Base-by-base conservation (phyloP, 2,329 filamentous ascomycete genomes). In the Lachnellula occidentalis region DNA sequence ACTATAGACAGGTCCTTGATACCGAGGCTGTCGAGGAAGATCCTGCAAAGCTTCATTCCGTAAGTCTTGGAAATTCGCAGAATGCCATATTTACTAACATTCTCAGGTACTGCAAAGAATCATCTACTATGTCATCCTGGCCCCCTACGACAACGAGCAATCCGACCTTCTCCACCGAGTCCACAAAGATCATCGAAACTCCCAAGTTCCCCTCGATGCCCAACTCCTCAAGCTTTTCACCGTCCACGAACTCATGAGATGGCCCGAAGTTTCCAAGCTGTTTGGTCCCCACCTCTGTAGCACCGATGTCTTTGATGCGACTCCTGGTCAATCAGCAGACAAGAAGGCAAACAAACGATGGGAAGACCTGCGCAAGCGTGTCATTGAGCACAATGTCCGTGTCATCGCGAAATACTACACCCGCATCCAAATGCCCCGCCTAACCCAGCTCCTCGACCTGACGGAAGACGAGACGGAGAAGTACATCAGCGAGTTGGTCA, bases 321-420 rank as follows among this genome's bases (percentile, higher is more conserved):
- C 79, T 48, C 71, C 80, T 61, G 77, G 81, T 60, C 77, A 85
- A 62, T 85, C 86, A 5, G 76, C 78, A 34, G 91, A 96, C 64
- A 80, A 86, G 57, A 92, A 96, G 73, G 87, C 91, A 27, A 77
- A 88, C 72, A 83, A 87, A 72, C 83, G 94, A 70, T 99, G 92
- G 91, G 82, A 94, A 69, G 94, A 96, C 70, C 78, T 99, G 61
- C 89, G 94, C 67, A 97, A 97, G 81, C 91, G 94, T 51, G 94
- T 99, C 58, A 99, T 99, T 66, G 94, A 99, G 77, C 94, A 99
- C 77, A 99, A 99, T 64, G 92, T 99, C 51, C 90, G 94, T 50
- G 94, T 99, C 2, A 84, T 99, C 37, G 94, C 94, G 66, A 96
- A 96, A 74, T 99, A 99, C 79, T 99, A 99, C 77, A 99, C 94